Evolutionary conservation across 106 monocot species (phyloP).

Genomic region (Gastrodia elata): DNA sequence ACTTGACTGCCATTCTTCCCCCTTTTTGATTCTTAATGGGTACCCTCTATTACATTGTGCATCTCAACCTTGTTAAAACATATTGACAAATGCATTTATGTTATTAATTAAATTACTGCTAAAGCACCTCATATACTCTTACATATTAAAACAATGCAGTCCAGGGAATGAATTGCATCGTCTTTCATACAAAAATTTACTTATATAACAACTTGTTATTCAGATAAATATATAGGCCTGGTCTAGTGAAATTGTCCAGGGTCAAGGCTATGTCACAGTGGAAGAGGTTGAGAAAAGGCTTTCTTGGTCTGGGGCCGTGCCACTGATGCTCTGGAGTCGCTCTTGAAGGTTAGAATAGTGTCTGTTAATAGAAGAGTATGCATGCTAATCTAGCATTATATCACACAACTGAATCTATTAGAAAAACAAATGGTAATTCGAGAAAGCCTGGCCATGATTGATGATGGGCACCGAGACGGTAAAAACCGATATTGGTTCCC

Average conservation of each 20-base stretch:
- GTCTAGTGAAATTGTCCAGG: constrained; percentile 24
- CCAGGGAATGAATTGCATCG: background rate
- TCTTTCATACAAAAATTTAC: background rate
- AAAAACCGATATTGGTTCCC: constrained; percentile 89
- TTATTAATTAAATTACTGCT: background rate
- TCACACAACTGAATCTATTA: too few relatives aligned
- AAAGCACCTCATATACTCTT: background rate
- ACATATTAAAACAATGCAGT: background rate
- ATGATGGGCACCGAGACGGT: constrained; percentile 85
- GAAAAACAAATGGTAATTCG: constrained; percentile 17
- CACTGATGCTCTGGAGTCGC: constrained; percentile 68
- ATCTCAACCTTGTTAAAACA: background rate
- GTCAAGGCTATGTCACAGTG: constrained; percentile 68
- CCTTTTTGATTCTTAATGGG: background rate
- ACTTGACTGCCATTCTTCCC: background rate
- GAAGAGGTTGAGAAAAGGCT: constrained; percentile 71
- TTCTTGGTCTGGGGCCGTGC: constrained; percentile 92
- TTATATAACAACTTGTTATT: background rate
- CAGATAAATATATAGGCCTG: background rate
- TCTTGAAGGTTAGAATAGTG: constrained; percentile 44
- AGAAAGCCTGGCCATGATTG: constrained; percentile 96
- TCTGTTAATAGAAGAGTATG: background rate
- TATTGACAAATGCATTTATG: background rate
- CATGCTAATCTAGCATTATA: background rate
- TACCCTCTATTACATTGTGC: background rate